Evolutionary conservation across 192 early-diverging fungal genomes (phyloP).

Genomic region (Umbelopsis sp.): DNA sequence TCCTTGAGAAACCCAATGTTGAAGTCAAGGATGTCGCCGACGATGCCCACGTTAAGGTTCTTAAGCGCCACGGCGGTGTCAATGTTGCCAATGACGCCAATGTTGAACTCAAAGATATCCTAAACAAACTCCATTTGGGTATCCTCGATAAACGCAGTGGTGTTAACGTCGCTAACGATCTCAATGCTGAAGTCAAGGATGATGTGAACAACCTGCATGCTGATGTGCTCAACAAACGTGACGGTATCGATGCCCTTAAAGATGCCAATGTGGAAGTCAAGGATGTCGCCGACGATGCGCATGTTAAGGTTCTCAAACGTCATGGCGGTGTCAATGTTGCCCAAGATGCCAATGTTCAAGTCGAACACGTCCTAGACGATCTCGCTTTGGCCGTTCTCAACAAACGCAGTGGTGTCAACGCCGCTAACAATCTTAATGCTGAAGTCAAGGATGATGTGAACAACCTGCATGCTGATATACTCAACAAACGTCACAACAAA

Average conservation of each 20-base stretch:
- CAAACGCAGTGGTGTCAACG: neutral
- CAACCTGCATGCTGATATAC: neutral
- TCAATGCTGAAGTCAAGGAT: neutral
- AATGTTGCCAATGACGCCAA: neutral
- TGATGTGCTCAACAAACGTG: neutral
- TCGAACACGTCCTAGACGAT: neutral
- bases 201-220: neutral
- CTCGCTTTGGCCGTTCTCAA: neutral
- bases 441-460: neutral
- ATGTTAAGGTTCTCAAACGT: neutral
- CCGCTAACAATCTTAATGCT: neutral
- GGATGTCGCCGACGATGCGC: neutral
- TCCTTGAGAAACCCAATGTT: neutral
- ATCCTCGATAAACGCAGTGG: neutral
- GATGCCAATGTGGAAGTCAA: neutral
- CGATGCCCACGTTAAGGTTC: neutral
- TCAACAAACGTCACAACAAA: neutral
- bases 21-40: neutral
- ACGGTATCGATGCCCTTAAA: neutral
- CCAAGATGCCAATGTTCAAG: neutral
- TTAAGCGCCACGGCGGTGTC: neutral
- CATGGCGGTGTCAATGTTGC: neutral
- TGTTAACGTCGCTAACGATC: neutral
- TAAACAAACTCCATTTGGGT: neutral
- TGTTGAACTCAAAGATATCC: neutral